Conservation (phyloP, 306 rosid species). For the Sesbania bispinosa region DNA sequence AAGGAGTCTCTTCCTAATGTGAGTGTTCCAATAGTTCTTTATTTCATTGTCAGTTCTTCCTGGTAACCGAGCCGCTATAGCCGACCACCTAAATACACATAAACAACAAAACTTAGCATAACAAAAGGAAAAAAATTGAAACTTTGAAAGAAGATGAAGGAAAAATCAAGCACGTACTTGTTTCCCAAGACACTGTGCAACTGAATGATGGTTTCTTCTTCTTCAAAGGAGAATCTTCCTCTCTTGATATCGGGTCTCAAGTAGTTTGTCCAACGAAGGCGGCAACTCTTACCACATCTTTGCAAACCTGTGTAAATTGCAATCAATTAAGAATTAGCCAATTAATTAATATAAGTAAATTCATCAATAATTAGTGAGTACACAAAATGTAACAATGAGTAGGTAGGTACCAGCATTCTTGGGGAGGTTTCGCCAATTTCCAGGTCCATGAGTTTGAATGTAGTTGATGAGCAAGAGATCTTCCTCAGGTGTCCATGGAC, state of each 20-base stretch:
- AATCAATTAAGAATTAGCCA: too few species aligned
- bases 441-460: conserved; percentile 69
- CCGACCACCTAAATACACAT: conserved; percentile 68
- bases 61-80: conserved; percentile 80
- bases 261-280: conserved; percentile 94
- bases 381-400: too few species aligned
- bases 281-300: conserved; percentile 96
- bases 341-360: neutral
- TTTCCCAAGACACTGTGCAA: conserved; percentile 82
- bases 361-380: neutral
- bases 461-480: conserved; percentile 57
- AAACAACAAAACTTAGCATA: too few species aligned
- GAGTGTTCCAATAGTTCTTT: conserved; percentile 94
- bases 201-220: conserved; percentile 90
- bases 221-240: conserved; percentile 92
- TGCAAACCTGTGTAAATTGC: conserved; percentile 55
- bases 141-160: neutral
- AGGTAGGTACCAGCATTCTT: conserved; percentile 74
- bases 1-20: conserved; percentile 74
- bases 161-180: conserved; percentile 50
- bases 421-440: conserved; percentile 88
- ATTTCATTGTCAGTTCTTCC: conserved; percentile 96
- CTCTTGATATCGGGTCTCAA: conserved; percentile 90
- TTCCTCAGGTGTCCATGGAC: conserved; percentile 97
- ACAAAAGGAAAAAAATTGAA: too few species aligned